Evolutionary conservation across 768 basidiomycete species (phyloP), one percentile per base, ranked within the genome.

Genomic region (Lactifluus subvellereus): DNA sequence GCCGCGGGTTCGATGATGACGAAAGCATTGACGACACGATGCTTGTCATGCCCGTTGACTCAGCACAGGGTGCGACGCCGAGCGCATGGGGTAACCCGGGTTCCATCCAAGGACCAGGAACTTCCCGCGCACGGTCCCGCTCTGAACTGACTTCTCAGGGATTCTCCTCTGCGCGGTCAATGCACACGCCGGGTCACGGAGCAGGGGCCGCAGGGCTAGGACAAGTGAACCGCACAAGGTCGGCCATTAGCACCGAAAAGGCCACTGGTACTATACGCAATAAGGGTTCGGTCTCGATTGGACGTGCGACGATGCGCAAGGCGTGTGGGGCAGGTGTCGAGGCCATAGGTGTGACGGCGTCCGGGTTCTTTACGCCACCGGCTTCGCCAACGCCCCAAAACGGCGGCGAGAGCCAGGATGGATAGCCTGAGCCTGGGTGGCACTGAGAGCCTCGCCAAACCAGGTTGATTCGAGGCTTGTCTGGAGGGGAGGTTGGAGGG

Each of bases 11-110:
- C 10, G 84, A 83, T 57, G 85, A 86, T 27, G 87, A 90, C 60
- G 89, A 90, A 42, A 85, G 86, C 55, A 82, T 88, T 51, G 88
- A 90, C 67, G 88, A 90, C 69, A 84, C 79, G 40, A 85, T 88
- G 82, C 79, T 87, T 49, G 84, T 86, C 16, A 87, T 87, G 86
- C 84, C 85, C 4, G 78, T 87, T 58, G 87, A 83, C 1, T 83
- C 83, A 27, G 71, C 59, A 30, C 40, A 42, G 6, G 57, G 64
- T 52, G 55, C 52, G 14, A 75, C 78, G 9, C 78, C 78, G 14
- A 78, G 74, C 67, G 74, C 78, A 13, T 78, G 77, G 77, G 68
- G 48, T 49, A 38, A 65, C 18, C 66, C 64, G 18, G 61, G 49
- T 48, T 59, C 59, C 61, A 68, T 48, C 51, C 55, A 49, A 27